Conservation (phyloP, 495 filamentous ascomycete species). For the Terfezia boudieri region DNA sequence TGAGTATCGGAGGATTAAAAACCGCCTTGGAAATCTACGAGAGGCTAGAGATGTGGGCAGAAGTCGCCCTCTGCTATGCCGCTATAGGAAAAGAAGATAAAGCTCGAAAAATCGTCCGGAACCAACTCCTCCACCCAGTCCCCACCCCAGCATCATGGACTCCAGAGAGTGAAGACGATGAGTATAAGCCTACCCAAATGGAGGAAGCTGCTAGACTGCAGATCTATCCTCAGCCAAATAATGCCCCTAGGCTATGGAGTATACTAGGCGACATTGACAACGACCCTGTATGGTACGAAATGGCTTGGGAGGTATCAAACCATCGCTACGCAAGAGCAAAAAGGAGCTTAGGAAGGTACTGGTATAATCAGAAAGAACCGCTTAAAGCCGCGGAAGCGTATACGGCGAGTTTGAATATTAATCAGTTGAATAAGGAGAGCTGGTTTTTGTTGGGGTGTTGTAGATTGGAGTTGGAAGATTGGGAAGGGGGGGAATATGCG, state of each 20-base stretch:
- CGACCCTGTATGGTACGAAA: constrained; percentile 48
- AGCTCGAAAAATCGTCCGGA: constrained; percentile 47
- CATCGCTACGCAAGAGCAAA: constrained; percentile 68
- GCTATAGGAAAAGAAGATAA: constrained; percentile 65
- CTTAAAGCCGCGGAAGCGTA: constrained; percentile 59
- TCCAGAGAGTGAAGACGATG: constrained; percentile 29
- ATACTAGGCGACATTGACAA: constrained; percentile 81
- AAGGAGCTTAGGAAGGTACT: constrained; percentile 59
- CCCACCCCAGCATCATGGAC: constrained; percentile 10
- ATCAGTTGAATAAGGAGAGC: constrained; percentile 52
- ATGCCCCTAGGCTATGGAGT: constrained; percentile 77
- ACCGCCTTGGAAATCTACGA: constrained; percentile 94
- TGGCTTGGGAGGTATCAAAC: constrained; percentile 72
- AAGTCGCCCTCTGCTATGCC: constrained; percentile 76
- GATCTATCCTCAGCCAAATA: constrained; percentile 37
- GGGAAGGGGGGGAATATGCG: constrained; percentile 60
- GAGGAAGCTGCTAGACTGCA: constrained; percentile 25
- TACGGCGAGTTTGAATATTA: constrained; percentile 47
- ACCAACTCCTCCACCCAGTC: constrained; percentile 46
- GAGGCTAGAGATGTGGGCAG: constrained; percentile 81
- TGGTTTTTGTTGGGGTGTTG: constrained; percentile 89
- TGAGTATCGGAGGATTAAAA: constrained; percentile 58
- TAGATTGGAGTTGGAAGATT: constrained; percentile 50
- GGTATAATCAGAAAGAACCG: constrained; percentile 39
- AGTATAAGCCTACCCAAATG: constrained; percentile 24